Evolutionary conservation across 2,329 filamentous ascomycete genomes (phyloP).

Genomic region (Fusarium sp.): DNA sequence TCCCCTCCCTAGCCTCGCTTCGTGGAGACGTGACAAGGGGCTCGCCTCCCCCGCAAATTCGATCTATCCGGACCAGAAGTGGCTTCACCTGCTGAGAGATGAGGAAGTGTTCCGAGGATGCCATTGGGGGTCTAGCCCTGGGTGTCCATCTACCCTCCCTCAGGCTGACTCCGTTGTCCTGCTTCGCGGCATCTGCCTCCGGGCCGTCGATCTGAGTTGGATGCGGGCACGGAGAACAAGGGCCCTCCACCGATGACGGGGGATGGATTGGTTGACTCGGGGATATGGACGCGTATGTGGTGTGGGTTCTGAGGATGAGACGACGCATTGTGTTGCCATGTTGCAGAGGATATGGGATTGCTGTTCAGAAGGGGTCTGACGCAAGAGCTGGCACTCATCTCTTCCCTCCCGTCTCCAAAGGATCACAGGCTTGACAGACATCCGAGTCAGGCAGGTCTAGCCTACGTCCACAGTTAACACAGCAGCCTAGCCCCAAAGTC

Average conservation of each 20-base stretch:
- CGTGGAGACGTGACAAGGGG: constrained; percentile 4
- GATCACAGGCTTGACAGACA: background rate
- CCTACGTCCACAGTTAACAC: background rate
- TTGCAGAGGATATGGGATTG: background rate
- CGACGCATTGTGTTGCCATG: constrained; percentile 19
- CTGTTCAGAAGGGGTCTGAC: constrained; percentile 5
- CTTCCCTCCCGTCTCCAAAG: background rate
- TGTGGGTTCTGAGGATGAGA: constrained; percentile 26
- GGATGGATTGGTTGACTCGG: constrained; percentile 29
- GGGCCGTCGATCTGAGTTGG: constrained; percentile 29
- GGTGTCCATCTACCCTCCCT: background rate
- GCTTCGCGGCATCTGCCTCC: constrained; percentile 21
- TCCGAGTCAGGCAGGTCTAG: background rate
- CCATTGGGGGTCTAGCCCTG: background rate
- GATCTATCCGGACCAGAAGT: constrained; percentile 17
- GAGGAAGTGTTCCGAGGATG: background rate
- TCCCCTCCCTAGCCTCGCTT: constrained; percentile 15
- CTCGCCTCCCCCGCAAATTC: constrained; percentile 35
- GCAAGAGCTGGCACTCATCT: background rate
- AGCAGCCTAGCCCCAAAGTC: constrained; percentile 2
- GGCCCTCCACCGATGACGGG: constrained; percentile 12
- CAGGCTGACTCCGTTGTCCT: background rate
- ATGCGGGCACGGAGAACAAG: background rate
- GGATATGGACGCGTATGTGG: constrained; percentile 19
- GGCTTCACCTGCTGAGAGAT: constrained; percentile 5